These are phyloP conservation scores for Ramalina peruviana DNA, from an alignment of 495 filamentous ascomycete species.

Conservation along the genomic window DNA sequence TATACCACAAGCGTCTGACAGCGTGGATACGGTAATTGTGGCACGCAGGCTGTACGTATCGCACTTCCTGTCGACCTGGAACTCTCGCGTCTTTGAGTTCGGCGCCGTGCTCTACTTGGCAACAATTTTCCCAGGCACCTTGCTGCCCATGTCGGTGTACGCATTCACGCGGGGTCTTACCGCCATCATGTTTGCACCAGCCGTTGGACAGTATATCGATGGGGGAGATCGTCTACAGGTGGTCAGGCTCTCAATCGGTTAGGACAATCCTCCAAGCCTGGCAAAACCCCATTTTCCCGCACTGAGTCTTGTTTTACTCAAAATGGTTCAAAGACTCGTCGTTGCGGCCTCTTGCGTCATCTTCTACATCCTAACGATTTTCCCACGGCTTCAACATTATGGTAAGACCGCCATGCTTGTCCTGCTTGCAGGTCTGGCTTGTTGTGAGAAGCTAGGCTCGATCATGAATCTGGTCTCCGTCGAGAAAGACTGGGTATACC, in stretches of 20 bases:
- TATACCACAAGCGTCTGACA: neutral
- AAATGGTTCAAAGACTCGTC: slow-evolving; percentile 7
- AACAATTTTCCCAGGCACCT: slow-evolving; percentile 31
- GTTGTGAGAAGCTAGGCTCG: slow-evolving; percentile 34
- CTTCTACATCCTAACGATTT: slow-evolving; percentile 26
- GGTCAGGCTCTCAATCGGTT: slow-evolving; percentile 11
- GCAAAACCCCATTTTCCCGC: slow-evolving; percentile 13
- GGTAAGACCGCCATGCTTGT: neutral
- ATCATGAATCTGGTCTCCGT: slow-evolving; percentile 41
- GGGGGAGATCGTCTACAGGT: slow-evolving; percentile 7
- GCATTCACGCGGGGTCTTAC: slow-evolving; percentile 17
- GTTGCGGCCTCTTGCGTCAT: slow-evolving; percentile 23
- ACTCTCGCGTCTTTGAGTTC: slow-evolving; percentile 45
- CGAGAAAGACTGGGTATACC: slow-evolving; percentile 44
- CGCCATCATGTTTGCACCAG: slow-evolving; percentile 26
- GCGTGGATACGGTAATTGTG: neutral
- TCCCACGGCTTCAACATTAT: neutral
- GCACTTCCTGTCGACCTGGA: slow-evolving; percentile 51
- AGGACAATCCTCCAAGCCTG: slow-evolving; percentile 9
- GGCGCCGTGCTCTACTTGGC: slow-evolving; percentile 40
- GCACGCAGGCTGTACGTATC: slow-evolving; percentile 28
- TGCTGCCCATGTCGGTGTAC: slow-evolving; percentile 28
- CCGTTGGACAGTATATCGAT: slow-evolving; percentile 32
- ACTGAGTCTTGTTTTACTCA: slow-evolving; percentile 20
- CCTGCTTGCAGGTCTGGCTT: slow-evolving; percentile 28